Evolutionary conservation across 2,329 filamentous ascomycete species (phyloP).

Genomic region (Alternaria arborescens): DNA sequence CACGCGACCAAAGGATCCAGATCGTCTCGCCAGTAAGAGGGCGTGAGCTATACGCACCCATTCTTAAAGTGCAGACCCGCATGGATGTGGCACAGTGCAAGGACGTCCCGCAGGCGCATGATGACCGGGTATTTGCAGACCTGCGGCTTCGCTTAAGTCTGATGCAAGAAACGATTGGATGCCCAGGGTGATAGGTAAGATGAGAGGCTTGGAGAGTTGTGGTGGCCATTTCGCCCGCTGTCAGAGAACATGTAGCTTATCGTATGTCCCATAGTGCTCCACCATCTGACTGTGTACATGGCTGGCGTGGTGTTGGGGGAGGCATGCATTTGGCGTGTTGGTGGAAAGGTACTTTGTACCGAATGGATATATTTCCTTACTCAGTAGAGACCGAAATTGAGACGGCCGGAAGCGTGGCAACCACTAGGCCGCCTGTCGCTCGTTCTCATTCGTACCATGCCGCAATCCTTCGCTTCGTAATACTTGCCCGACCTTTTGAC

Average conservation of each 20-base stretch:
- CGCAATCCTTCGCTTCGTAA: constrained; percentile 8
- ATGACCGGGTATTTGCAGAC: constrained; percentile 23
- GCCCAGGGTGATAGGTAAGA: not conserved
- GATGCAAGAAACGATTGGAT: not conserved
- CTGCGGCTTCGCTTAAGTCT: constrained; percentile 7
- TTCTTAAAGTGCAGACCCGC: constrained; percentile 10
- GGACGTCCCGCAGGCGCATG: constrained; percentile 14
- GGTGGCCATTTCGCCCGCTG: not conserved
- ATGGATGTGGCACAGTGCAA: constrained; percentile 14
- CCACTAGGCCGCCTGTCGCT: constrained; percentile 3
- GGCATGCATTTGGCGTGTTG: constrained; percentile 5
- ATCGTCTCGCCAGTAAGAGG: constrained; percentile 7
- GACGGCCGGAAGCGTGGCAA: not conserved
- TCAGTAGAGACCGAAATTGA: not conserved
- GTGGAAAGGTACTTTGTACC: not conserved
- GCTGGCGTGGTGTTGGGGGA: constrained; percentile 9
- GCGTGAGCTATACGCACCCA: constrained; percentile 3
- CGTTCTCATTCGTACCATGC: constrained; percentile 4
- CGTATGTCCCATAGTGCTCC: not conserved
- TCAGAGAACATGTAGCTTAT: not conserved
- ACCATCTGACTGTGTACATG: constrained; percentile 11
- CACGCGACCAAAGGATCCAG: constrained; percentile 11
- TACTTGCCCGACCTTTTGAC: not conserved
- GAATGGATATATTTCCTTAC: not conserved
- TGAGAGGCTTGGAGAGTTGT: constrained; percentile 2